Base-by-base conservation (phyloP, 1,139 yeast species). In the Yamadazyma taylorii region DNA sequence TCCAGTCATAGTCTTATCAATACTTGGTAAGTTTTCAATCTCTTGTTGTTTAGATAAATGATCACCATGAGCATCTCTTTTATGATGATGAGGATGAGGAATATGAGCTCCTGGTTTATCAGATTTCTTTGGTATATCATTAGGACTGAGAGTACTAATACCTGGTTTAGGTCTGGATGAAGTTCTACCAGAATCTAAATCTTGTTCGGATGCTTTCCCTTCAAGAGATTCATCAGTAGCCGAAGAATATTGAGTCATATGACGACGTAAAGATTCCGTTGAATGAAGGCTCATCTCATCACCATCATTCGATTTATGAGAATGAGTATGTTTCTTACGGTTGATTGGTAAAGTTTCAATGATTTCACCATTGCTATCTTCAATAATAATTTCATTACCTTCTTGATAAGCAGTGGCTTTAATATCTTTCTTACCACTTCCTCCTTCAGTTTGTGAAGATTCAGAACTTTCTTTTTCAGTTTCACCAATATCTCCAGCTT, bases 321-420 rank as follows among this genome's bases (percentile, higher is more conserved):
- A 14, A 36, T 27, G 24, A 33, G 29, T 11, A 24, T 10, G 27
- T 17, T 38, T 19, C 24, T 17, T 24, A 14, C 24, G 11, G 16
- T 37, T 50, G 31, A 56, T 38, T 12, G 60, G 58, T 17, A 66
- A 43, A 3, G 64, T 52, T 46, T 78, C 79, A 33, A 90, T 53
- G 30, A 88, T 72, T 46, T 90, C 97, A 38, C 97, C 97, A 38
- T 79, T 72, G 41, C 74, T 77, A 59, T 88, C 94, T 56, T 90
- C 98, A 42, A 90, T 69, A 38, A 90, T 75, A 31, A 89, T 58
- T 30, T 73, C 66, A 30, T 67, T 53, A 19, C 95, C 96, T 53
- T 87, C 96, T 42, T 78, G 79, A 57, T 78, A 90, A 0, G 88
- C 92, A 19, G 75, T 67, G 1, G 75, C 46, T 17, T 35, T n/a